Conservation (phyloP, 2,329 filamentous ascomycete species). For the Bipolaris bicolor region DNA sequence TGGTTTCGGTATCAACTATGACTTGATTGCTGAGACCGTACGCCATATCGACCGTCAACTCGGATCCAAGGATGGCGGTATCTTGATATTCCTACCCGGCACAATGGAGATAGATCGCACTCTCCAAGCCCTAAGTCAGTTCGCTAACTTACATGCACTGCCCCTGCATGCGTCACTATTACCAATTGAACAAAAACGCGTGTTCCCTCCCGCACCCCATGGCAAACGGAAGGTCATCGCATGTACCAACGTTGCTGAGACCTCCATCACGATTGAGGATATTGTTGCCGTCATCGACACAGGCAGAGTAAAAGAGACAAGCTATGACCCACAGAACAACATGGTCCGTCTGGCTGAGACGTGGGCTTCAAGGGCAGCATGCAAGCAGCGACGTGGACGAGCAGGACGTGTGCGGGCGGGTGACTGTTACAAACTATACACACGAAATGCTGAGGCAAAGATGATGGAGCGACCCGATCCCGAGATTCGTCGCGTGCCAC, state of each 20-base stretch:
- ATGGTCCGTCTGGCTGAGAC: constrained; percentile 94
- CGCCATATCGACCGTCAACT: constrained; percentile 81
- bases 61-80: constrained; percentile 75
- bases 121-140: constrained; percentile 69
- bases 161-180: constrained; percentile 92
- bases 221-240: constrained; percentile 92
- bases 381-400: constrained; percentile 90
- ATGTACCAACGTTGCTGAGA: constrained; percentile 96
- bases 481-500: constrained; percentile 88
- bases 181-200: constrained; percentile 83
- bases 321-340: constrained; percentile 88
- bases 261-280: constrained; percentile 97
- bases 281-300: constrained; percentile 96
- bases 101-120: constrained; percentile 89
- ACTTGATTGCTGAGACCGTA: constrained; percentile 80
- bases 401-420: constrained; percentile 92
- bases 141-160: constrained; percentile 74
- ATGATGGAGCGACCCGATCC: constrained; percentile 93
- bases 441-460: constrained; percentile 75
- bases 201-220: constrained; percentile 76
- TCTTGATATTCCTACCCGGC: constrained; percentile 94
- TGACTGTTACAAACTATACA: constrained; percentile 94
- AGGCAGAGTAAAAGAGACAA: constrained; percentile 94
- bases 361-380: constrained; percentile 92
- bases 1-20: constrained; percentile 87